A percentile compares a stretch with the other conserved stretches of the same genome.
Conservation (phyloP, 345 rosid genomes). For the Rhodamnia argentea region DNA sequence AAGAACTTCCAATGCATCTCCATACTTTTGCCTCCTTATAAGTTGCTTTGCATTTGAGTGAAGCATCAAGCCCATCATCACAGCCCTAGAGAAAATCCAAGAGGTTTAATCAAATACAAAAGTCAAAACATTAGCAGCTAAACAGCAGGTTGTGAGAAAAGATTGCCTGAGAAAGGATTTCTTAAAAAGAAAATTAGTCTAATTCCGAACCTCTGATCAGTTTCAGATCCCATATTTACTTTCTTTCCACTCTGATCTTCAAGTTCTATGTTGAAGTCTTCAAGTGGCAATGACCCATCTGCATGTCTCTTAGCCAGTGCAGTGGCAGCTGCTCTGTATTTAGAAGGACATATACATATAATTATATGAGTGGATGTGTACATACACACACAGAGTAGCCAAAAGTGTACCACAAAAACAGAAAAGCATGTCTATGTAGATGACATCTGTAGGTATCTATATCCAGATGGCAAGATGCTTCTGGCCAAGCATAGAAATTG, state of each 20-base stretch:
- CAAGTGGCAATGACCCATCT: conserved; percentile 65
- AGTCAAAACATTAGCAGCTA: neutral
- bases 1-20: conserved; percentile 86
- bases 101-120: neutral
- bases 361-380: neutral
- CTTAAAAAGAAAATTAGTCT: neutral
- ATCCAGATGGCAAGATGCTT: neutral
- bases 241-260: conserved; percentile 77
- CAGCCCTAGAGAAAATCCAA: conserved; percentile 39
- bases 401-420: neutral
- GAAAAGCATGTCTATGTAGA: neutral
- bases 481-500: neutral
- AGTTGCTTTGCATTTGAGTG: conserved; percentile 69
- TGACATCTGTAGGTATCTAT: neutral
- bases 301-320: conserved; percentile 69
- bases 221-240: conserved; percentile 64
- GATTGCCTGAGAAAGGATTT: neutral
- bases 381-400: neutral
- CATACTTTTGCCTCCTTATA: conserved; percentile 41
- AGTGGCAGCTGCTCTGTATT: conserved; percentile 62
- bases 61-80: conserved; percentile 93
- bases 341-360: neutral
- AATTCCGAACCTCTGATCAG: conserved; percentile 57
- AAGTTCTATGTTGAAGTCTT: conserved; percentile 68
- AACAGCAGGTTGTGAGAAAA: neutral